Evolutionary conservation across 1,139 yeast genomes (phyloP).

Genomic region (Pichia sp.): DNA sequence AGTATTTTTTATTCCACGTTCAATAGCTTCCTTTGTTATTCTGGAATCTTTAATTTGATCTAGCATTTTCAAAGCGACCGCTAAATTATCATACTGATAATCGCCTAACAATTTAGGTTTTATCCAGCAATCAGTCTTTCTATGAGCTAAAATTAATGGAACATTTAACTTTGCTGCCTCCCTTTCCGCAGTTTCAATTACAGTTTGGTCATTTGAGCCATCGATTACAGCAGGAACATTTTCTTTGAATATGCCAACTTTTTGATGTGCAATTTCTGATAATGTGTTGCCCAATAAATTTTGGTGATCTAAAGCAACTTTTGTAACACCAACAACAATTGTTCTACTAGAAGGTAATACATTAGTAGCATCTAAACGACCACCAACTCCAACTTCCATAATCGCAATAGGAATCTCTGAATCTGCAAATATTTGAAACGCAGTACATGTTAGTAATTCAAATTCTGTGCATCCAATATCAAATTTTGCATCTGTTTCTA

Average conservation of each 20-base stretch:
- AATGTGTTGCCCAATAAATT: constrained; percentile 61
- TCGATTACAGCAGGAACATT: constrained; percentile 66
- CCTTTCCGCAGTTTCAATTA: constrained; percentile 38
- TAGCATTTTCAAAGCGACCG: constrained; percentile 60
- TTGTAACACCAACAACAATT: constrained; percentile 68
- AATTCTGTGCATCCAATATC: constrained; percentile 74
- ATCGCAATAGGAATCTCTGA: constrained; percentile 64
- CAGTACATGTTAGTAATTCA: constrained; percentile 77
- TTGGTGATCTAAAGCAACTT: constrained; percentile 83
- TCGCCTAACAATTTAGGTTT: constrained; percentile 59
- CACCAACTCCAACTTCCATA: constrained; percentile 89
- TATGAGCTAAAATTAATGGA: constrained; percentile 10
- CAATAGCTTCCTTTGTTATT: constrained; percentile 32
- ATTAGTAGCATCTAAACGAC: constrained; percentile 83
- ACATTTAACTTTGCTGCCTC: constrained; percentile 23
- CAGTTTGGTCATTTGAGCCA: constrained; percentile 52
- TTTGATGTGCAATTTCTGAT: constrained; percentile 60
- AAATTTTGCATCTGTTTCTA: constrained; percentile 32
- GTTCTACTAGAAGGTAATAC: constrained; percentile 38
- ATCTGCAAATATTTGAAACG: constrained; percentile 63
- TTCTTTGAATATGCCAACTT: constrained; percentile 75
- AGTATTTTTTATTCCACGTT: constrained; percentile 45
- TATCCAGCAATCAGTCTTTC: constrained; percentile 5
- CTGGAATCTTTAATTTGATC: constrained; percentile 28
- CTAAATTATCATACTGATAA: constrained; percentile 65